A percentile compares a stretch with the other conserved stretches of the same genome.
These are phyloP conservation scores for Aurinia saxatilis DNA, from an alignment of 345 rosid genomes.

Conservation along the genomic window DNA sequence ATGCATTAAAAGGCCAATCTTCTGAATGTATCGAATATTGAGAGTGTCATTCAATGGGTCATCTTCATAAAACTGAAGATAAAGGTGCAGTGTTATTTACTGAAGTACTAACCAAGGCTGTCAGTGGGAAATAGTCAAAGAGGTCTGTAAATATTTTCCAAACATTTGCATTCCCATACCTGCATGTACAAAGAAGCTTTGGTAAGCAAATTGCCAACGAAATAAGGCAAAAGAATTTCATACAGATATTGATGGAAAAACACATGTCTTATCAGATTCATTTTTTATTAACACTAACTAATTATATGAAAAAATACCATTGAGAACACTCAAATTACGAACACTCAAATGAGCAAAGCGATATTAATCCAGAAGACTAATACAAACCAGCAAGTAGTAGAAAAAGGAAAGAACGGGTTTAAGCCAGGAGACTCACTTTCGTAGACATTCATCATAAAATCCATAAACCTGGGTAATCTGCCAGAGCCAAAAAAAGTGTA, in stretches of 20 bases:
- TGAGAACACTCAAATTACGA: not conserved
- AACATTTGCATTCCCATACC: constrained; percentile 97
- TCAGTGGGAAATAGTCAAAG: constrained; percentile 95
- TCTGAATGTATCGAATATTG: not conserved
- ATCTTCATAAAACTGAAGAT: constrained; percentile 2
- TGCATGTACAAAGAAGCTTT: constrained; percentile 32
- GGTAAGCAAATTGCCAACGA: not conserved
- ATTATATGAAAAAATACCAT: not conserved
- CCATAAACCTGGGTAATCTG: constrained; percentile 99
- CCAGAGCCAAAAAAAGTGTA: constrained; percentile 15
- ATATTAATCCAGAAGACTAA: not conserved
- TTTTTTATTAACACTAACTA: not conserved
- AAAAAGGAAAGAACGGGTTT: not conserved
- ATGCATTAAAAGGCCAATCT: not conserved
- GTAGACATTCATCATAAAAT: constrained; percentile 93
- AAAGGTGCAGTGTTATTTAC: not conserved
- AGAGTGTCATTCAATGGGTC: not conserved
- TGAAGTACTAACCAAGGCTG: constrained; percentile 81
- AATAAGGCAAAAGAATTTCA: not conserved
- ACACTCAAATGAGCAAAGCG: not conserved
- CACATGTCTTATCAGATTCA: not conserved
- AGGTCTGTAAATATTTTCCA: constrained; percentile 98
- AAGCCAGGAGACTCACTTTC: constrained; percentile 70
- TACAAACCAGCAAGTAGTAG: not conserved
- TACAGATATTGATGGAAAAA: not conserved